A percentile compares a stretch with the other conserved stretches of the same genome.
Evolutionary conservation across 1,284 basidiomycete species (phyloP).

Genomic region (Blastosporella zonata): DNA sequence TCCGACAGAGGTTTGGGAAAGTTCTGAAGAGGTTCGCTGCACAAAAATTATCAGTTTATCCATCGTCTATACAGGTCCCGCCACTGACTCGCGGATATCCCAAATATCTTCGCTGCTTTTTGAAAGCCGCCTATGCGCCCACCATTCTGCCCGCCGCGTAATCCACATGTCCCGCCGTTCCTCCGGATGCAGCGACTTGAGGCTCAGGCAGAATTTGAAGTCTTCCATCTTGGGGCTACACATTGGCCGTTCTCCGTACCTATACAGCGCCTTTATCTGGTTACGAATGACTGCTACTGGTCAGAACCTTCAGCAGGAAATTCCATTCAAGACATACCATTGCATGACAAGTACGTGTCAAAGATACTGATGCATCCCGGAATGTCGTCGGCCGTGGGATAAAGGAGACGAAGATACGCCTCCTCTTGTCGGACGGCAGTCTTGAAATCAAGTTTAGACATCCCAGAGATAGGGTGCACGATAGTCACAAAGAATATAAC

Average conservation of each 20-base stretch:
- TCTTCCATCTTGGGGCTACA: conserved; percentile 85
- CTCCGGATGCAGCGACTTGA: conserved; percentile 77
- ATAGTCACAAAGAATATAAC: too few species aligned
- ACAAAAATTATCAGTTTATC: neutral
- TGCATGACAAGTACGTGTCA: conserved; percentile 78
- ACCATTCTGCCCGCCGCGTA: conserved; percentile 84
- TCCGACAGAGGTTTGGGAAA: conserved; percentile 31
- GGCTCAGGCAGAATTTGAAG: conserved; percentile 93
- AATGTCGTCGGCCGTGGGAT: conserved; percentile 76
- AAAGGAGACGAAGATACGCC: conserved; percentile 53
- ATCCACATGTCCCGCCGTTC: conserved; percentile 84
- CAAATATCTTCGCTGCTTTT: conserved; percentile 93
- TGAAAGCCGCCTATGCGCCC: conserved; percentile 72
- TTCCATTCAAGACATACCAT: conserved; percentile 47
- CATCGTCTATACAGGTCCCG: neutral
- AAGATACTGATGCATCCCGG: conserved; percentile 78
- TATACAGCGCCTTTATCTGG: conserved; percentile 85
- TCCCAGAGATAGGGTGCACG: too few species aligned
- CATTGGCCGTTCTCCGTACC: conserved; percentile 76
- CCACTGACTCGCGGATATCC: conserved; percentile 73
- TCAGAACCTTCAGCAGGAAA: conserved; percentile 11
- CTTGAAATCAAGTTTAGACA: conserved; percentile 47
- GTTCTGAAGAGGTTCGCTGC: conserved; percentile 6
- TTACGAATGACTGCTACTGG: conserved; percentile 63
- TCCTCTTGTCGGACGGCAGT: conserved; percentile 63